Percentiles rank a stretch among this genome's conserved stretches.
phyloP scores from a whole-genome alignment of 2,329 filamentous ascomycete species.

The Cladobotryum protrusum region DNA sequence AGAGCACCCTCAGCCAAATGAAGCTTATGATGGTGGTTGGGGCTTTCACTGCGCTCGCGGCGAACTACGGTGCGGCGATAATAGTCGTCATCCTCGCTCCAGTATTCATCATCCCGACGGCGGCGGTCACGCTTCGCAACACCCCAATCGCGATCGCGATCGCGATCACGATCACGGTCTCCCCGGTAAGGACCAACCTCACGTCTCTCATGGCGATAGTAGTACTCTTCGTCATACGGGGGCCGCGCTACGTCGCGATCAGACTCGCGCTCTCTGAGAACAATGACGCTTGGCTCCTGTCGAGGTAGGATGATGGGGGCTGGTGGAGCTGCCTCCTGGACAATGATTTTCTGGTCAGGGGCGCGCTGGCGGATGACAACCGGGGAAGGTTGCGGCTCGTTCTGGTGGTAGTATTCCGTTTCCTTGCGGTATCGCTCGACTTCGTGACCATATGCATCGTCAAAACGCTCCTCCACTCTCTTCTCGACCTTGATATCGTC shows the following conservation, averaged over 20 bases:
- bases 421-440: slow-evolving; percentile 56
- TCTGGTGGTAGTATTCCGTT: slow-evolving; percentile 54
- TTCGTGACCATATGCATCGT: slow-evolving; percentile 41
- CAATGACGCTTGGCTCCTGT: slow-evolving; percentile 39
- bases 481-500: slow-evolving; percentile 51
- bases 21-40: slow-evolving; percentile 45
- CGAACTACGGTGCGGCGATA: slow-evolving; percentile 42
- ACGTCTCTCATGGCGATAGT: slow-evolving; percentile 42
- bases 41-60: slow-evolving; percentile 45
- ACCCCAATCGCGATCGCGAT: slow-evolving; percentile 32
- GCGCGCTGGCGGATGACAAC: slow-evolving; percentile 52
- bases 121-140: slow-evolving; percentile 34
- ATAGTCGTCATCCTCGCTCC: slow-evolving; percentile 43
- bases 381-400: slow-evolving; percentile 43
- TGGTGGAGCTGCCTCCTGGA: slow-evolving; percentile 50
- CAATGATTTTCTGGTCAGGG: slow-evolving; percentile 54
- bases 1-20: slow-evolving; percentile 59
- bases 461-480: slow-evolving; percentile 44
- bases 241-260: slow-evolving; percentile 30
- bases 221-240: slow-evolving; percentile 42
- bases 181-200: slow-evolving; percentile 37
- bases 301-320: slow-evolving; percentile 45
- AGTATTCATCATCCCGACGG: slow-evolving; percentile 37
- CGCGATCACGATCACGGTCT: slow-evolving; percentile 23
- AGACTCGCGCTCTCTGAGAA: slow-evolving; percentile 37